Evolutionary conservation across 2,329 filamentous ascomycete species (phyloP), one percentile per base, ranked within the genome.

Genomic region (Domatiomyces globalis): DNA sequence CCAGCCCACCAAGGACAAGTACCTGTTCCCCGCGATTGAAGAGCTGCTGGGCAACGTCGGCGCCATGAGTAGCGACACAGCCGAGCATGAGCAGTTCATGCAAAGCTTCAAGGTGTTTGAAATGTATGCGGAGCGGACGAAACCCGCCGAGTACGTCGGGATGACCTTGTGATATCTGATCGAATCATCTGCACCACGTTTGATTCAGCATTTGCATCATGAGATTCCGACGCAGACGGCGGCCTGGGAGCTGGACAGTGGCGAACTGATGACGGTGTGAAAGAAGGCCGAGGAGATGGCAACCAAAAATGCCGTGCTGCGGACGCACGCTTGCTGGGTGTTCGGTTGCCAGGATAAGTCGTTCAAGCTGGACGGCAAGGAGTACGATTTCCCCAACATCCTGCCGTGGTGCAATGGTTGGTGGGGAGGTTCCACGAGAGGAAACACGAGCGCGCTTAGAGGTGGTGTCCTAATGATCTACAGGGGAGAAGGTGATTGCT

Each of bases 151-250:
- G 36, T 62, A 56, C 45, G 51, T 59, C 25, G 60, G 60, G 25
- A 47, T 51, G 20, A 60, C 45, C 5, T 46, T 62, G 33, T 52
- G 55, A 43, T 51, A 54, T 44, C 53, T 60, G 27, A 52, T 63
- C 19, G 57, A 60, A 39, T 48, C 48, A 10, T 58, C 62, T 44
- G 58, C 54, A 2, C 56, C 60, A 2, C 33, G 50, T 25, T 48
- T 63, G 15, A 56, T 62, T 42, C 59, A 59, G 49, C 60, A 62
- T 51, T 46, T 62, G 15, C 59, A 62, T 46, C 58, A 56, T 25
- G 58, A 63, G 49, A 61, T 63, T 43, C 39, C 57, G 17, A 57
- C 49, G 1, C 48, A 62, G n/a, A 51, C 54, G 7, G 49, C 47
- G 44, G 53, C 62, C 15, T 50, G 55, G 20, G 51, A 56, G 10